Evolutionary conservation across 2,329 filamentous ascomycete species (phyloP).

Genomic region (Epichloe gansuensis): DNA sequence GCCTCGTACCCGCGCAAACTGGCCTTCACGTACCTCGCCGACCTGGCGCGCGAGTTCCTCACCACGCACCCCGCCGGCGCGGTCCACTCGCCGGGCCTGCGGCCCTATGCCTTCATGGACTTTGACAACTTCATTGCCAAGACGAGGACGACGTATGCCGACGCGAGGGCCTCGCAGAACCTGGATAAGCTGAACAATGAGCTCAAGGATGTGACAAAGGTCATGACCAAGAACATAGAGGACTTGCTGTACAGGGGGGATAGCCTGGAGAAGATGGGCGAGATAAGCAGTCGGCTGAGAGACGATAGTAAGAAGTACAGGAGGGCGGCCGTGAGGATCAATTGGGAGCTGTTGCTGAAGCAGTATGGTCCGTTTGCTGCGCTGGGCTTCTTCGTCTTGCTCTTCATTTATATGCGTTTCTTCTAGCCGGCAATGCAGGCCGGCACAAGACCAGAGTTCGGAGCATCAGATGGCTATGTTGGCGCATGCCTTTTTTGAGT

Average conservation of each 20-base stretch:
- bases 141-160: constrained; percentile 88
- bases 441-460: not conserved
- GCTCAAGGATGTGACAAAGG: constrained; percentile 91
- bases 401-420: constrained; percentile 89
- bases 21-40: constrained; percentile 93
- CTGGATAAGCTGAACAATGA: constrained; percentile 94
- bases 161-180: constrained; percentile 81
- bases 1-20: constrained; percentile 92
- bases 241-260: constrained; percentile 91
- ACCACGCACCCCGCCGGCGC: constrained; percentile 66
- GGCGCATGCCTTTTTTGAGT: not conserved
- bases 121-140: constrained; percentile 95
- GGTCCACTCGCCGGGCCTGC: constrained; percentile 60
- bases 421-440: constrained; percentile 41
- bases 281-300: constrained; percentile 72
- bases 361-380: constrained; percentile 89
- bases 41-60: constrained; percentile 82
- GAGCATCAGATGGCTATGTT: not conserved
- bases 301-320: constrained; percentile 94
- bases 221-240: constrained; percentile 99
- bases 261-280: constrained; percentile 90
- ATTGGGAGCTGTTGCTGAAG: constrained; percentile 93
- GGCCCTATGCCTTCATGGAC: constrained; percentile 93
- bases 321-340: constrained; percentile 84
- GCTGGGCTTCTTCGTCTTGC: constrained; percentile 65